These are phyloP conservation scores for Crithidia brevicula DNA, from an alignment of 208 protist species.

Conservation along the genomic window DNA sequence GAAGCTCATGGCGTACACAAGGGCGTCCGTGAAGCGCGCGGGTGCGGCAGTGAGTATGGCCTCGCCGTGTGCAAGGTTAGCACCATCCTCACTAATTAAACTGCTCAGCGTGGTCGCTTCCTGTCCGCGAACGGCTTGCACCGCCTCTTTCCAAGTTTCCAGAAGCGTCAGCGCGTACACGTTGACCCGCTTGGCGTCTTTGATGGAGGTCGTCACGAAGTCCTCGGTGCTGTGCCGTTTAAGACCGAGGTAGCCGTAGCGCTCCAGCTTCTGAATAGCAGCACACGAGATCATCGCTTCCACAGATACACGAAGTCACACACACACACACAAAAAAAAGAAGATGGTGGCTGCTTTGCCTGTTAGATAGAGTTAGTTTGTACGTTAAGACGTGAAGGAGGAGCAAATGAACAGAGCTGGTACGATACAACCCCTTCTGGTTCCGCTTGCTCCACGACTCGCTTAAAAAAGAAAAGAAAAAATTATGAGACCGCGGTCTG, in stretches of 20 bases:
- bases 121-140: constrained; percentile 31
- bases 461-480: too few species aligned
- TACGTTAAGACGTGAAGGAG: too few species aligned
- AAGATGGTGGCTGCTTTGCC: too few species aligned
- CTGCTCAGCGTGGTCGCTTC: not conserved
- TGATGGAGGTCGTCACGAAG: constrained; percentile 74
- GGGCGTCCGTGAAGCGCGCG: constrained; percentile 57
- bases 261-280: constrained; percentile 87
- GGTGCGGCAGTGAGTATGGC: not conserved
- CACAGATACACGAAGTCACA: not conserved
- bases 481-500: too few species aligned
- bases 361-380: too few species aligned
- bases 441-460: too few species aligned
- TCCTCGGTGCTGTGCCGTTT: constrained; percentile 76
- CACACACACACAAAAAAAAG: not conserved
- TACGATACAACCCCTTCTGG: too few species aligned
- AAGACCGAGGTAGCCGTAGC: constrained; percentile 82
- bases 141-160: constrained; percentile 66
- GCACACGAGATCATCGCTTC: constrained; percentile 75
- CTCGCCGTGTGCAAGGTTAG: not conserved
- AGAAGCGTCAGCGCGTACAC: constrained; percentile 86
- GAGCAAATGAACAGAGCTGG: too few species aligned
- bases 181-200: constrained; percentile 70
- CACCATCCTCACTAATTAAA: not conserved
- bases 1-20: constrained; percentile 84